Evolutionary conservation across 768 basidiomycete genomes (phyloP).

Genomic region (Lentinula sp.): DNA sequence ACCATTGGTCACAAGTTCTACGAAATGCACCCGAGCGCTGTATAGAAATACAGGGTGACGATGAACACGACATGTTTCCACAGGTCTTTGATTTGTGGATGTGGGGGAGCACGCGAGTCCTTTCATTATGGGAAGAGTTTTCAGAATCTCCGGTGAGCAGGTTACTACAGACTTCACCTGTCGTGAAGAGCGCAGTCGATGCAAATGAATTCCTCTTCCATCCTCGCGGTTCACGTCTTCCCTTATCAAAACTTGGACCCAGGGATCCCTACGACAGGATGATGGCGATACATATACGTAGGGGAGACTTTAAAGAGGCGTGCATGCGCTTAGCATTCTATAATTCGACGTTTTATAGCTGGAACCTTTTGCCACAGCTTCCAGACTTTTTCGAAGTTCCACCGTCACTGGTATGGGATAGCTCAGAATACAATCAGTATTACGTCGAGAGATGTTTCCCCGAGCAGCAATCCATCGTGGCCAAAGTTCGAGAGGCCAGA

Average conservation of each 20-base stretch:
- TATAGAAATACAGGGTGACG: slow-evolving; percentile 32
- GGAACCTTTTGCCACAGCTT: slow-evolving; percentile 38
- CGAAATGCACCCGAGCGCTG: slow-evolving; percentile 35
- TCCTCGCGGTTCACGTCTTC: slow-evolving; percentile 17
- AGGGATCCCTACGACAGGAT: slow-evolving; percentile 33
- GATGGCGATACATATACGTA: slow-evolving; percentile 44
- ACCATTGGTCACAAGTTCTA: slow-evolving; percentile 31
- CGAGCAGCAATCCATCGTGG: slow-evolving; percentile 29
- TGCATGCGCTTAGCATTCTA: slow-evolving; percentile 30
- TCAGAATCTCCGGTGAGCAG: slow-evolving; percentile 35
- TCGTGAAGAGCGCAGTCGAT: slow-evolving; percentile 31
- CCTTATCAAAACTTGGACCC: slow-evolving; percentile 8
- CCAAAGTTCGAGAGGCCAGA: slow-evolving; percentile 32
- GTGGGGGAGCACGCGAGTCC: slow-evolving; percentile 30
- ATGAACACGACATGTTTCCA: slow-evolving; percentile 20
- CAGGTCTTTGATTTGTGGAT: slow-evolving; percentile 2
- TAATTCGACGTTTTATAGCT: slow-evolving; percentile 33
- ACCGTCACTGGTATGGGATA: slow-evolving; percentile 19
- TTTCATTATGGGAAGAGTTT: slow-evolving; percentile 29
- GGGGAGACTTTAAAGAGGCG: slow-evolving; percentile 43
- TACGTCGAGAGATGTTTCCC: slow-evolving; percentile 41
- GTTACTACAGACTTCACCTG: slow-evolving; percentile 32
- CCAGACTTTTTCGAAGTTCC: slow-evolving; percentile 40
- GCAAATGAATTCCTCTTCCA: slow-evolving; percentile 31
- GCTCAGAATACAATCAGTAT: slow-evolving; percentile 28